Evolutionary conservation across 148 eudicot species (phyloP).

Genomic region (Dianthus caryophyllus): DNA sequence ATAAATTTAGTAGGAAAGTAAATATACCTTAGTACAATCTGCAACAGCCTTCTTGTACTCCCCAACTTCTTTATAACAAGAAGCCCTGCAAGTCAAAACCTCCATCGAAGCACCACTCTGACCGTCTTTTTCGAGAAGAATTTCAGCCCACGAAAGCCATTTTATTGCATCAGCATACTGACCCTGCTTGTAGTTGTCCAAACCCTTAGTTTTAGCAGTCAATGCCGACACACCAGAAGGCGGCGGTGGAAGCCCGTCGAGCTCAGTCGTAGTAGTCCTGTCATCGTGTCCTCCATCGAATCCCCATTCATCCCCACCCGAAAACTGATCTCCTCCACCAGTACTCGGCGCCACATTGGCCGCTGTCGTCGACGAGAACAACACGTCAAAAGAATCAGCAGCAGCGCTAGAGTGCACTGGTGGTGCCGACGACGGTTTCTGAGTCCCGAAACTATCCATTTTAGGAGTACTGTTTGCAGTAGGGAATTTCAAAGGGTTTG

Average conservation of each 20-base stretch:
- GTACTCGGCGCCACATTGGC: constrained; percentile 29
- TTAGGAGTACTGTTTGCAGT: constrained; percentile 26
- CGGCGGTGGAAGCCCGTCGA: constrained; percentile 95
- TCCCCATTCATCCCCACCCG: constrained; percentile 82
- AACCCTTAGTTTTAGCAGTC: constrained; percentile 71
- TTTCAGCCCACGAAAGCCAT: constrained; percentile 96
- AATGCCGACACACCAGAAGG: constrained; percentile 79
- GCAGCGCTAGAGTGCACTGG: constrained; percentile 41
- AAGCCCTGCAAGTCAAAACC: constrained; percentile 73
- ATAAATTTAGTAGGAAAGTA: background rate
- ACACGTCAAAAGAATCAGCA: constrained; percentile 50
- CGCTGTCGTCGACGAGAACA: constrained; percentile 41
- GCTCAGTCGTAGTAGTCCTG: constrained; percentile 60
- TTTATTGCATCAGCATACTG: constrained; percentile 94
- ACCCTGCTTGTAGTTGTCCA: constrained; percentile 85
- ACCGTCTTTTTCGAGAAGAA: constrained; percentile 66
- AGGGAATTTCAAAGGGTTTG: constrained; percentile 33
- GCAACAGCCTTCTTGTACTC: constrained; percentile 98
- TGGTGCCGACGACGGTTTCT: constrained; percentile 24
- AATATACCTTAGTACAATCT: constrained; percentile 82
- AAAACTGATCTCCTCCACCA: constrained; percentile 35
- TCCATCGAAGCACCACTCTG: constrained; percentile 51
- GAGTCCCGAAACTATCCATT: constrained; percentile 44
- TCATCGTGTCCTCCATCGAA: constrained; percentile 44
- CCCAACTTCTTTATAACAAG: constrained; percentile 96